A percentile compares a stretch with the other conserved stretches of the same genome.
These are phyloP conservation scores for Aspergillus aculeatinus DNA, from an alignment of 2,329 filamentous ascomycete species.

Conservation along the genomic window DNA sequence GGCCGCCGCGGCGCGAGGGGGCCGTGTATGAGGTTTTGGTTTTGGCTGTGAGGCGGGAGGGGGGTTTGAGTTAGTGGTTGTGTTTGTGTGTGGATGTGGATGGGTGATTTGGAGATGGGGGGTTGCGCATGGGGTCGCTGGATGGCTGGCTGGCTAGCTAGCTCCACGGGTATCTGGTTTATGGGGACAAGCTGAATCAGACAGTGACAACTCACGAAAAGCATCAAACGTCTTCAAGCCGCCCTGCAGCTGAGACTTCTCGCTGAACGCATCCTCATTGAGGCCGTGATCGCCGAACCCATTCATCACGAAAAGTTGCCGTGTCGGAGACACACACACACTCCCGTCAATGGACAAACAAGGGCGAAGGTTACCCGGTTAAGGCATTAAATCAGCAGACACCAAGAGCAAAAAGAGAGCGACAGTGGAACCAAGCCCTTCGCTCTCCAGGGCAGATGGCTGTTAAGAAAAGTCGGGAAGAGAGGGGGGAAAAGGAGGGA, in stretches of 20 bases:
- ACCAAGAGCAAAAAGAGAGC: slow-evolving; percentile 1
- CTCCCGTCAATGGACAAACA: slow-evolving; percentile 9
- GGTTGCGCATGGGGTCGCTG: background rate
- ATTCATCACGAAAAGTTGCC: slow-evolving; percentile 62
- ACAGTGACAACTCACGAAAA: slow-evolving; percentile 68
- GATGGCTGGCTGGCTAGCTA: background rate
- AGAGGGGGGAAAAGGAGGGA: background rate
- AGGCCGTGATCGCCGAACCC: slow-evolving; percentile 69
- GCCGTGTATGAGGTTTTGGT: slow-evolving; percentile 91
- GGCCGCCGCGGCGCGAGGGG: slow-evolving; percentile 79
- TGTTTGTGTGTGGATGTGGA: background rate
- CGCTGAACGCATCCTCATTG: slow-evolving; percentile 77
- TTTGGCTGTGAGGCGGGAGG: slow-evolving; percentile 64
- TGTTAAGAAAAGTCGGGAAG: background rate
- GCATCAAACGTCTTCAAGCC: slow-evolving; percentile 85
- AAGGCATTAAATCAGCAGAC: slow-evolving; percentile 29
- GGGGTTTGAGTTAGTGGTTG: background rate
- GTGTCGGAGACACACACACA: background rate
- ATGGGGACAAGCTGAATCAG: too few relatives aligned
- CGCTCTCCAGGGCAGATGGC: background rate
- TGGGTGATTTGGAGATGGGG: background rate
- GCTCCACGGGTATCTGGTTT: too few relatives aligned
- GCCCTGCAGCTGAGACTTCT: slow-evolving; percentile 59
- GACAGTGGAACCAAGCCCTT: slow-evolving; percentile 2
- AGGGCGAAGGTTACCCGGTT: slow-evolving; percentile 4